Percentiles rank a stretch among this genome's conserved stretches.
Evolutionary conservation across 1,139 yeast species (phyloP).

Genomic region (Saccharomyces hybrid): DNA sequence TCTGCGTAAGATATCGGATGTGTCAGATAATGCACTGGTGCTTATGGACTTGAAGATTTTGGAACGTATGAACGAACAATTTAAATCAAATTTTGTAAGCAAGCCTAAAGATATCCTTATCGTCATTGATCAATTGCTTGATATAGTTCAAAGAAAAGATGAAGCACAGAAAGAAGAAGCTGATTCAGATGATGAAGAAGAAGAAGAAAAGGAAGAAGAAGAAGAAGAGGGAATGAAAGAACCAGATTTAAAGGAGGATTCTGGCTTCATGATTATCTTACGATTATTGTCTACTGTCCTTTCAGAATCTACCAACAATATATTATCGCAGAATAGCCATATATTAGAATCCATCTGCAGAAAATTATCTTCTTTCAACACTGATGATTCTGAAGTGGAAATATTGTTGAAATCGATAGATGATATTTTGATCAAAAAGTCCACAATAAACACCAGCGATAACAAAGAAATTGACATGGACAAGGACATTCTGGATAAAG

Average conservation of each 20-base stretch:
- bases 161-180: conserved; percentile 31
- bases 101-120: conserved; percentile 55
- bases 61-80: conserved; percentile 53
- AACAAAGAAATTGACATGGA: conserved; percentile 29
- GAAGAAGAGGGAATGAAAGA: conserved; percentile 6
- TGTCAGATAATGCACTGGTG: conserved; percentile 46
- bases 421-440: conserved; percentile 1
- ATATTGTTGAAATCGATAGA: conserved; percentile 4
- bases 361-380: conserved; percentile 7
- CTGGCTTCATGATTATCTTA: conserved; percentile 32
- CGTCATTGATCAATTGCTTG: conserved; percentile 46
- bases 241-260: conserved; percentile 28
- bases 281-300: conserved; percentile 48
- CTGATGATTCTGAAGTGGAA: conserved; percentile 1
- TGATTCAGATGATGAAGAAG: conserved; percentile 39
- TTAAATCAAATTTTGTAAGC: conserved; percentile 53
- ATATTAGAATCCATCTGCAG: conserved; percentile 10
- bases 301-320: conserved; percentile 23
- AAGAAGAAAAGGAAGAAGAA: conserved; percentile 34
- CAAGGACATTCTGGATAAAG: conserved; percentile 38
- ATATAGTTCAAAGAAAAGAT: conserved; percentile 19
- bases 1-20: conserved; percentile 33
- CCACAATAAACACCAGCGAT: conserved; percentile 1
- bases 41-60: conserved; percentile 58
- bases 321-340: conserved; percentile 5